Evolutionary conservation across 1,284 basidiomycete species (phyloP).

Genomic region (Violaceomyces palustris): DNA sequence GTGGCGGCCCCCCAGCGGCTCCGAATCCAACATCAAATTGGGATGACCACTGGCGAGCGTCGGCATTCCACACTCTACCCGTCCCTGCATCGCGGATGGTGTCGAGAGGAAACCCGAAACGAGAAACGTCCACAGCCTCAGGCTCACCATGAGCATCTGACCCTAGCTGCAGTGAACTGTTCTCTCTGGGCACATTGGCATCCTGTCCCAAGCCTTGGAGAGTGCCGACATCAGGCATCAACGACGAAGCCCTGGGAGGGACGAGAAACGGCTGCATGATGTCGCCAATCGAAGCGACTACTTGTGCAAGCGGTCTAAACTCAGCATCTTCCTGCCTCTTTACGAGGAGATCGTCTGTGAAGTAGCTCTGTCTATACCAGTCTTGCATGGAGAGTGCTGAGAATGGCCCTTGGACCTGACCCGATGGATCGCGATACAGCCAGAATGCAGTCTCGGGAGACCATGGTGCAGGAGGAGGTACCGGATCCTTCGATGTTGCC

Average conservation of each 20-base stretch:
- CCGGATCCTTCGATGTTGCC: too few species aligned
- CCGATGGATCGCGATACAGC: constrained; percentile 86
- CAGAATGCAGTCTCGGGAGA: constrained; percentile 69
- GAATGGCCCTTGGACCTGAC: constrained; percentile 91
- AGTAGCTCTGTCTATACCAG: constrained; percentile 90
- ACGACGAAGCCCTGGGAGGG: too few species aligned
- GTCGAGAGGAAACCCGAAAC: too few species aligned
- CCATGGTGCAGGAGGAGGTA: constrained; percentile 27
- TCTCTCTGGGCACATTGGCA: too few species aligned
- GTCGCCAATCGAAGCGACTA: constrained; percentile 50
- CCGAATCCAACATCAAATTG: constrained; percentile 11
- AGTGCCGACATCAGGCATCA: too few species aligned
- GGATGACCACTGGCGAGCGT: constrained; percentile 19
- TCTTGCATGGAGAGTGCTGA: constrained; percentile 86
- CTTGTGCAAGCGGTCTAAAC: constrained; percentile 52
- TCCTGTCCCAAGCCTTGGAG: too few species aligned
- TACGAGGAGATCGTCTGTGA: constrained; percentile 76
- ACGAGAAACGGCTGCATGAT: constrained; percentile 52
- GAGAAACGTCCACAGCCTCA: too few species aligned
- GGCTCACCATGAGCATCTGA: too few species aligned
- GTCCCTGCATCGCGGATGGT: too few species aligned
- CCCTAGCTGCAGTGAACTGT: too few species aligned
- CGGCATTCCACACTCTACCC: too few species aligned
- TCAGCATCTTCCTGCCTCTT: constrained; percentile 60
- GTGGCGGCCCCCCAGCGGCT: constrained; percentile 7